Conservation (phyloP, 768 basidiomycete genomes). For the Trametes punicea region DNA sequence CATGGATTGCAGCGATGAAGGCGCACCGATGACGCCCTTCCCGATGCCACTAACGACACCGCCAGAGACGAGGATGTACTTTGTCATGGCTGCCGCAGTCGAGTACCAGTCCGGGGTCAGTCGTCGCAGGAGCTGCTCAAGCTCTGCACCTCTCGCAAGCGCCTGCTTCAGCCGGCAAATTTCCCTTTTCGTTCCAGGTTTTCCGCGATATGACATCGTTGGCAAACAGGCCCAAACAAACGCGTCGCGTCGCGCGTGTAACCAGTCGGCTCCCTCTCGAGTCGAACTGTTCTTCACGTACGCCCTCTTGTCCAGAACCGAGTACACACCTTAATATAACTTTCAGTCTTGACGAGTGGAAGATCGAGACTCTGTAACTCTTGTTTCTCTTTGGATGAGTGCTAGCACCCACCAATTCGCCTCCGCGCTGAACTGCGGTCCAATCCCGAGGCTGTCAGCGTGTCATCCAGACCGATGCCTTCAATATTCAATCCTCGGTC, state of each 20-base stretch:
- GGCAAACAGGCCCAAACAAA: conserved; percentile 14
- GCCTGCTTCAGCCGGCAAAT: conserved; percentile 5
- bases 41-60: conserved; percentile 99
- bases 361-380: too few species aligned
- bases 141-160: conserved; percentile 8
- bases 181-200: conserved; percentile 9
- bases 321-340: too few species aligned
- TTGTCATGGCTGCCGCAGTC: conserved; percentile 58
- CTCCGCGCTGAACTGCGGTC: too few species aligned
- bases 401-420: too few species aligned
- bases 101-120: conserved; percentile 2
- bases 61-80: conserved; percentile 94
- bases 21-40: conserved; percentile 96
- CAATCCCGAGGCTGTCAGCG: too few species aligned
- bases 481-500: too few species aligned
- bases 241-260: conserved; percentile 17
- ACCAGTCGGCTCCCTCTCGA: not conserved
- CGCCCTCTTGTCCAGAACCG: too few species aligned
- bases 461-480: too few species aligned
- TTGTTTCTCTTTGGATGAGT: too few species aligned
- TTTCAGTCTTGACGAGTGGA: too few species aligned
- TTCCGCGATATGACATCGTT: conserved; percentile 7
- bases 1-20: conserved; percentile 29
- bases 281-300: too few species aligned
- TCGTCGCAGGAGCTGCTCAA: conserved; percentile 13